Conservation (phyloP, 1,139 yeast species). For the Suhomyces coccinellae region DNA sequence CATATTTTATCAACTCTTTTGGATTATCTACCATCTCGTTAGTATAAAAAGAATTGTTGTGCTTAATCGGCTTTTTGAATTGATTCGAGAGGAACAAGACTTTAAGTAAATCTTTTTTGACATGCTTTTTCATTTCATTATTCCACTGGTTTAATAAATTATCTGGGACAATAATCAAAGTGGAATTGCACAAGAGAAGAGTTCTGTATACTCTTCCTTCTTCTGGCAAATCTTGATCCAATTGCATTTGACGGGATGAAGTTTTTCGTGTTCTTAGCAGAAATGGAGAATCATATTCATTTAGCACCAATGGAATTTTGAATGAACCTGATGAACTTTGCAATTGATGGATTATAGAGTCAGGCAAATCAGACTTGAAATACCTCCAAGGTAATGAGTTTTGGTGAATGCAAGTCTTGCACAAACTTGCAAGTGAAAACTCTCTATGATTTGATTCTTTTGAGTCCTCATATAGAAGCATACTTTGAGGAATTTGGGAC, state of each 20-base stretch:
- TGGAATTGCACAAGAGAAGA: conserved; percentile 49
- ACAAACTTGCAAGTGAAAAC: conserved; percentile 37
- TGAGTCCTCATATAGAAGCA: conserved; percentile 18
- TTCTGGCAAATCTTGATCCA: conserved; percentile 11
- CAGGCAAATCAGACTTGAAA: conserved; percentile 46
- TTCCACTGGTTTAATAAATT: conserved; percentile 68
- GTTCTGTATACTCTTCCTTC: conserved; percentile 28
- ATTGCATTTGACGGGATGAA: conserved; percentile 14
- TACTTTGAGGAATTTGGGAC: conserved; percentile 44
- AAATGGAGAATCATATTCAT: conserved; percentile 24
- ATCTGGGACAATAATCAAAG: conserved; percentile 65
- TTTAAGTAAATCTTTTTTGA: conserved; percentile 36
- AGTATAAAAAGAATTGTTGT: conserved; percentile 19
- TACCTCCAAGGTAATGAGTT: conserved; percentile 61
- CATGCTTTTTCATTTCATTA: conserved; percentile 57
- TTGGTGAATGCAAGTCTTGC: conserved; percentile 42
- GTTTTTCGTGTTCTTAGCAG: conserved; percentile 21
- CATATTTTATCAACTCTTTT: conserved; percentile 41
- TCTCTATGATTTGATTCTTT: neutral
- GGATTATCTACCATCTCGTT: conserved; percentile 31
- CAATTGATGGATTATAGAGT: conserved; percentile 38
- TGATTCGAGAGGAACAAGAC: conserved; percentile 37
- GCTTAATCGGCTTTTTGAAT: conserved; percentile 24
- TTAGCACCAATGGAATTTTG: conserved; percentile 28
- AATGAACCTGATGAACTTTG: conserved; percentile 45